These are phyloP conservation scores for Heterobasidion parviporum DNA, from an alignment of 1,284 basidiomycete genomes.

Conservation along the genomic window DNA sequence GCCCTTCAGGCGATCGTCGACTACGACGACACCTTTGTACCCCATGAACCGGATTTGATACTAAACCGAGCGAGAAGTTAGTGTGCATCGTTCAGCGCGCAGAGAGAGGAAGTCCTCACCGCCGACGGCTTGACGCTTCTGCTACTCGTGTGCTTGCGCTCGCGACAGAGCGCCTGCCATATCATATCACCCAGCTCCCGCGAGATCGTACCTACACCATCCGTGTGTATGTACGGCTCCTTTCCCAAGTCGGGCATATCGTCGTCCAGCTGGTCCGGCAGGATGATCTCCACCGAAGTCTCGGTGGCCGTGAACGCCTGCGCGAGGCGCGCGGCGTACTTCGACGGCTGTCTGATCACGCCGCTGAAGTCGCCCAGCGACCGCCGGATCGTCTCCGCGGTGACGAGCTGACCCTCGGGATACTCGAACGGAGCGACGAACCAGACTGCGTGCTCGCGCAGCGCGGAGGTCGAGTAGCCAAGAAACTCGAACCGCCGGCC, in stretches of 20 bases:
- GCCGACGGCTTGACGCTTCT: conserved; percentile 39
- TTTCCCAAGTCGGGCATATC: conserved; percentile 36
- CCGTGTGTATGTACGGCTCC: conserved; percentile 46
- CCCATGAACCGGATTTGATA: conserved; percentile 71
- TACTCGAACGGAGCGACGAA: conserved; percentile 54
- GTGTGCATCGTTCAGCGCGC: neutral
- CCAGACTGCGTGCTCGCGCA: conserved; percentile 67
- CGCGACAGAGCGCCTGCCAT: conserved; percentile 38
- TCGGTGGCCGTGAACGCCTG: conserved; percentile 77
- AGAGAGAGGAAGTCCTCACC: conserved; percentile 26
- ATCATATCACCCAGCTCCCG: conserved; percentile 43
- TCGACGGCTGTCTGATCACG: conserved; percentile 55
- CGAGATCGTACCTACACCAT: conserved; percentile 72
- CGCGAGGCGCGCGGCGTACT: conserved; percentile 69
- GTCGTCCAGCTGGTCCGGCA: conserved; percentile 40
- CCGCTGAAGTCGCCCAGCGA: conserved; percentile 53
- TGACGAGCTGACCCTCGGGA: conserved; percentile 23
- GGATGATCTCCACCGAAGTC: conserved; percentile 45
- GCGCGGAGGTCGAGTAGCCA: conserved; percentile 61
- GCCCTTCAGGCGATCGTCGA: conserved; percentile 48
- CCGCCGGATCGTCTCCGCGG: conserved; percentile 45
- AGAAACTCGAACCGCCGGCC: conserved; percentile 66
- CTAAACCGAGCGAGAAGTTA: conserved; percentile 18
- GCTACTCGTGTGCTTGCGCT: conserved; percentile 17
- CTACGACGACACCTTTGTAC: conserved; percentile 65